Base-by-base conservation (phyloP, 345 rosid genomes). In the Linum trigynum region DNA sequence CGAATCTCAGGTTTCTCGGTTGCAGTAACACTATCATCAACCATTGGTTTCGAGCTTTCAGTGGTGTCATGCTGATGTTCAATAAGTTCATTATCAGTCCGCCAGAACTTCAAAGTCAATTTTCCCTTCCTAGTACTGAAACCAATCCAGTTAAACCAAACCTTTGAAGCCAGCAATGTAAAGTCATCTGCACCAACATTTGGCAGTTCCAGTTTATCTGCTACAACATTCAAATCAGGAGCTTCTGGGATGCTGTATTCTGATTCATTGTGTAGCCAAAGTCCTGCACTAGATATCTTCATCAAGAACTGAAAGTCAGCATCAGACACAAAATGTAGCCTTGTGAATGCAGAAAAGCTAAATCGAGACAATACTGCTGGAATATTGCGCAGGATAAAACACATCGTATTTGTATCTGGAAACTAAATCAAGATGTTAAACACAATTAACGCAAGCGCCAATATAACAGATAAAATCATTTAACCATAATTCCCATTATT, bases 271-370 rank as follows among this genome's bases (percentile, higher is more conserved):
- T 73, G 87, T 42, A 85, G 88, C 99, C 97, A 91, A 79, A 91
- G 76, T 74, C 95, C 95, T 11, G 91, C 92, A 75, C 97, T 84
- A 59, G 92, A 84, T 66, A 95, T 91, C 99, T 95, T 69, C 65
- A 76, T 50, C 67, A 83, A 74, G 65, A 50, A 53, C 65, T 16
- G 74, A 59, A 69, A 67, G 66, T 17, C 65, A 68, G 62, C 56
- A 37, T 23, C 61, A 57, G 7, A 32, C 8, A 23, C 36, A 32
- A 17, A 57, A 1, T n/a, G 38, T 37, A 57, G 61, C 23, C 45
- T 4, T 4, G 8, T 48, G 9, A 12, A 48, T 3, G 12, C 14
- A 5, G 14, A 3, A 48, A 15, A 15, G 15, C 9, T 10, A 48
- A 48, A 48, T 10, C 3, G 15, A 48, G 14, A 48, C 53, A 48